A percentile compares a stretch with the other conserved stretches of the same genome.
Conservation (phyloP, 352 stramenopile species). For the Phytophthora sp. region DNA sequence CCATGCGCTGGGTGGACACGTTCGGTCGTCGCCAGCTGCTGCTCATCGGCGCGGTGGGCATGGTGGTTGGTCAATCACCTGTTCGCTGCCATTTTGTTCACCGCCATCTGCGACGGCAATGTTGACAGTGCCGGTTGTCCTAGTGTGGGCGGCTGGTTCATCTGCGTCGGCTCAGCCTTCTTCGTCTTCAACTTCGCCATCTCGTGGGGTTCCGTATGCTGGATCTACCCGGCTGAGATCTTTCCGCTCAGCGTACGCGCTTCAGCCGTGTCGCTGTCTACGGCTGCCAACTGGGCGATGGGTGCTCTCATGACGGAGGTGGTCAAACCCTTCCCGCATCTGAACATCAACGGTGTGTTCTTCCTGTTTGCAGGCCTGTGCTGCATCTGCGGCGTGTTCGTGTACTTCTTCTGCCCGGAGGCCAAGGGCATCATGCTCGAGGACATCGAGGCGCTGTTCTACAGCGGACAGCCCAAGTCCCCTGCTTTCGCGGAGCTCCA, state of each 20-base stretch:
- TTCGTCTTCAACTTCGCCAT: conserved; percentile 9
- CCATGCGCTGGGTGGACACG: conserved; percentile 47
- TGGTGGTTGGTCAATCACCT: conserved; percentile 57
- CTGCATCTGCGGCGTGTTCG: conserved; percentile 41
- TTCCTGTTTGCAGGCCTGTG: conserved; percentile 54
- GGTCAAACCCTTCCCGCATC: conserved; percentile 18
- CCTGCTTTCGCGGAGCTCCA: conserved; percentile 38
- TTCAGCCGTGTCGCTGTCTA: conserved; percentile 9
- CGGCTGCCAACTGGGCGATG: conserved; percentile 44
- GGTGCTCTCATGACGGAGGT: conserved; percentile 42
- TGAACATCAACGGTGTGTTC: conserved; percentile 60
- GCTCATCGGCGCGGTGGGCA: conserved; percentile 47
- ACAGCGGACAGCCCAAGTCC: conserved; percentile 18
- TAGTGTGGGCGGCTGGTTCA: conserved; percentile 9
- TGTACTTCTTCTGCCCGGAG: conserved; percentile 49
- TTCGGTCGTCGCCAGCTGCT: conserved; percentile 46
- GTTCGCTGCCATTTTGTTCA: conserved; percentile 44
- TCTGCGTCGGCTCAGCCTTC: conserved; percentile 8
- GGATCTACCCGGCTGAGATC: conserved; percentile 58
- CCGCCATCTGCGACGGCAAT: conserved; percentile 41
- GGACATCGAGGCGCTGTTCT: conserved; percentile 48
- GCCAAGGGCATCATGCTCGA: conserved; percentile 50
- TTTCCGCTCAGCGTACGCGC: conserved; percentile 45
- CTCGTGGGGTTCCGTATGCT: conserved; percentile 33
- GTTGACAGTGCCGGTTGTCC: conserved; percentile 16